Conservation (phyloP, 1,284 basidiomycete genomes). For the Malassezia nana region DNA sequence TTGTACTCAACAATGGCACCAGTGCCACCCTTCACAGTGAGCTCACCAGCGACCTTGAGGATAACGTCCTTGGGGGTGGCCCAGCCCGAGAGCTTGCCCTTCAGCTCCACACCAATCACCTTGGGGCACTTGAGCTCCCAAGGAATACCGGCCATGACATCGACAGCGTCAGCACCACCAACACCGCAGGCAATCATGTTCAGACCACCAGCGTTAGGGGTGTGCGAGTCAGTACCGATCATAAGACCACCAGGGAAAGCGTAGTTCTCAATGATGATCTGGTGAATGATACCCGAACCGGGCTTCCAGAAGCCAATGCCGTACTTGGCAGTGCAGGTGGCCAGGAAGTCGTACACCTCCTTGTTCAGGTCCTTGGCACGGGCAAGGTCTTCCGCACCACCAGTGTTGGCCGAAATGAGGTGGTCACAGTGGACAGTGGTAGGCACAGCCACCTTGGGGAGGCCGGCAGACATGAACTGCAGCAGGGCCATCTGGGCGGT, state of each 20-base stretch:
- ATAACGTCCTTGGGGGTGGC: constrained; percentile 71
- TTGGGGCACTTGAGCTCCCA: constrained; percentile 99
- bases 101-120: constrained; percentile 94
- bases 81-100: constrained; percentile 91
- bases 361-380: constrained; percentile 90
- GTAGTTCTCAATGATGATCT: constrained; percentile 84
- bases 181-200: constrained; percentile 99
- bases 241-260: constrained; percentile 97
- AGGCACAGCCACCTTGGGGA: constrained; percentile 77
- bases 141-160: constrained; percentile 92
- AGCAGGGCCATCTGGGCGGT: constrained; percentile 99
- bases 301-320: constrained; percentile 99
- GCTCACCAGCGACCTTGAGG: constrained; percentile 47
- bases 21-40: constrained; percentile 49
- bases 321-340: constrained; percentile 94
- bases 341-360: constrained; percentile 99
- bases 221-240: constrained; percentile 99
- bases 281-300: constrained; percentile 71
- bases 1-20: constrained; percentile 49
- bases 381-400: constrained; percentile 82
- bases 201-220: constrained; percentile 96
- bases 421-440: constrained; percentile 91
- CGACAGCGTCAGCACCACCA: constrained; percentile 97
- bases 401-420: constrained; percentile 92
- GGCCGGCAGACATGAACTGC: constrained; percentile 97